Evolutionary conservation across 2,329 filamentous ascomycete species (phyloP).

Genomic region (Trichophyton simii): DNA sequence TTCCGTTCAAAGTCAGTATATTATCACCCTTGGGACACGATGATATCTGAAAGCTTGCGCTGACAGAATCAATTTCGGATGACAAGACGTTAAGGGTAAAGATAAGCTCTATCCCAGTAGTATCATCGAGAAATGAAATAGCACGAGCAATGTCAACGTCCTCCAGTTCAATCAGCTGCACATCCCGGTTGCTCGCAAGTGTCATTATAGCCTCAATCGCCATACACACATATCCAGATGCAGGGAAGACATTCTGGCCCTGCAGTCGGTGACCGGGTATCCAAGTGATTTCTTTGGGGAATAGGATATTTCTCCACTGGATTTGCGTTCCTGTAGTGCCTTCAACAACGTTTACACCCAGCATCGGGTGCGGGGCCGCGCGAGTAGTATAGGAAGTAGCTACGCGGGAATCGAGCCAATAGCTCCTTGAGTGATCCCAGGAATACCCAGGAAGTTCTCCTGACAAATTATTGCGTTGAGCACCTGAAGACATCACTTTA

Average conservation of each 20-base stretch:
- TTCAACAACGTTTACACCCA: conserved; percentile 12
- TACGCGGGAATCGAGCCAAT: conserved; percentile 15
- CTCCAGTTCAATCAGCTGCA: conserved; percentile 13
- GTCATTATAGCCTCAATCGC: conserved; percentile 17
- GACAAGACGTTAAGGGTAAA: background rate
- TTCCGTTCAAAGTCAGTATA: background rate
- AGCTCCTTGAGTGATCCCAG: conserved; percentile 11
- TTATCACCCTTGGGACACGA: background rate
- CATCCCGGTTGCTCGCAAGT: conserved; percentile 1
- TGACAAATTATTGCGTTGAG: background rate
- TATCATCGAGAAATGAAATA: background rate
- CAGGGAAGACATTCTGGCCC: conserved; percentile 22
- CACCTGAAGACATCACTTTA: background rate
- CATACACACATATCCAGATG: conserved; percentile 16
- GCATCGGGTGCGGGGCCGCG: conserved; percentile 11
- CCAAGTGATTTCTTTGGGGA: conserved; percentile 21
- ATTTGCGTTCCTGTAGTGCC: conserved; percentile 13
- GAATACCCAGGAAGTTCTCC: conserved; percentile 13
- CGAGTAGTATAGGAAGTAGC: conserved; percentile 9
- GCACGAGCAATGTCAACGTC: conserved; percentile 17
- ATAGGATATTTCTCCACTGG: conserved; percentile 20
- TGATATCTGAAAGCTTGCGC: conserved; percentile 1
- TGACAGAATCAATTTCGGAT: conserved; percentile 7
- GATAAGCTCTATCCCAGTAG: background rate
- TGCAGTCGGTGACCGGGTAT: conserved; percentile 22